Evolutionary conservation across 768 basidiomycete genomes (phyloP).

Genomic region (Cystoderma amianthinum): DNA sequence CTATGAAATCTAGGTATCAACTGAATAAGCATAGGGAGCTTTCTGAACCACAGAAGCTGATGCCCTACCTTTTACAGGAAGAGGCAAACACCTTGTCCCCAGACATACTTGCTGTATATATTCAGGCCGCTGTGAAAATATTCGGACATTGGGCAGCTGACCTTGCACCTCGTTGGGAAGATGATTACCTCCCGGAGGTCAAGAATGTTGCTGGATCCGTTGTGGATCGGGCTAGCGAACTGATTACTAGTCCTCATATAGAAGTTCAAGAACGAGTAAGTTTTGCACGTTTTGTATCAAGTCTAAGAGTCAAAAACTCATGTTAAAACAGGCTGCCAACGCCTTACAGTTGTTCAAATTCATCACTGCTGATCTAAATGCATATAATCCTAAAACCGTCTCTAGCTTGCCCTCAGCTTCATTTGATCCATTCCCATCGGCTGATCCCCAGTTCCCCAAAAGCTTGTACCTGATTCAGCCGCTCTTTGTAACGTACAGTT

Average conservation of each 20-base stretch:
- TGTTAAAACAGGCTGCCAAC: conserved; percentile 63
- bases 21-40: conserved; percentile 48
- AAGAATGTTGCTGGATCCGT: conserved; percentile 58
- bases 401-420: conserved; percentile 24
- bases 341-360: conserved; percentile 69
- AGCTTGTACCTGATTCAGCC: conserved; percentile 83
- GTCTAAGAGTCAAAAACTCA: conserved; percentile 4
- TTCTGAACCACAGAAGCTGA: conserved; percentile 66
- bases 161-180: conserved; percentile 70
- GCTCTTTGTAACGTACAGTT: conserved; percentile 67
- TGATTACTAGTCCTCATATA: conserved; percentile 59
- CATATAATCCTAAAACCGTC: conserved; percentile 37
- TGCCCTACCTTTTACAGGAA: conserved; percentile 63
- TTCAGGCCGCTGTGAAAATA: conserved; percentile 80
- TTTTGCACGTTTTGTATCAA: conserved; percentile 7
- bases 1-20: background rate
- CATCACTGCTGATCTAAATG: conserved; percentile 63
- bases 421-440: conserved; percentile 25
- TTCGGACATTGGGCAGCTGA: conserved; percentile 83
- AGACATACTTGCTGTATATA: conserved; percentile 68
- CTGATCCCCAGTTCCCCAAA: conserved; percentile 71
- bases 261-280: conserved; percentile 91
- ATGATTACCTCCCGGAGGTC: conserved; percentile 59
- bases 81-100: conserved; percentile 48
- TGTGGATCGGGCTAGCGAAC: conserved; percentile 47